Evolutionary conservation across 106 monocot genomes (phyloP).

Genomic region (Acorus gramineus): DNA sequence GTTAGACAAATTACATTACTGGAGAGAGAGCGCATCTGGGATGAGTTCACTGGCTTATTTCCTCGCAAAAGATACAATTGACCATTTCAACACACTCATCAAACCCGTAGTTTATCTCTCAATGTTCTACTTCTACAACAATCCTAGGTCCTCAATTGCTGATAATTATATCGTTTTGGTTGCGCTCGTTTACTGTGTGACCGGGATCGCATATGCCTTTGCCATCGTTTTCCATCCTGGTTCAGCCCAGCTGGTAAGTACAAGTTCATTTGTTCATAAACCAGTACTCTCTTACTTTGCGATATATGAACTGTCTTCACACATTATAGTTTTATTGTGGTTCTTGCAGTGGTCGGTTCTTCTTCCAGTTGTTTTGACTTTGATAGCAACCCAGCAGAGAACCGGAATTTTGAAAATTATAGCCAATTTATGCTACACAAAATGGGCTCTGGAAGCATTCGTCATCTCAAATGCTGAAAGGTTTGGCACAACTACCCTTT

Average conservation of each 20-base stretch:
- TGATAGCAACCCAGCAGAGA: conserved; percentile 53
- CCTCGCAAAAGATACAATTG: conserved; percentile 73
- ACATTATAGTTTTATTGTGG: not conserved
- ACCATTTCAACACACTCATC: conserved; percentile 80
- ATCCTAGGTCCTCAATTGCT: conserved; percentile 63
- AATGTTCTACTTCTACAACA: conserved; percentile 95
- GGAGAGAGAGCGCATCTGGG: conserved; percentile 80
- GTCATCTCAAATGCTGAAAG: conserved; percentile 73
- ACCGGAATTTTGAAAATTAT: conserved; percentile 16
- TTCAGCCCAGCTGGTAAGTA: conserved; percentile 72
- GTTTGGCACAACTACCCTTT: conserved; percentile 9
- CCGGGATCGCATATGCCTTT: conserved; percentile 81
- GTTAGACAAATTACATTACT: conserved; percentile 65
- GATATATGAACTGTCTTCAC: not conserved
- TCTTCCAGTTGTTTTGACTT: conserved; percentile 75
- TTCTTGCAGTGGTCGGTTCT: conserved; percentile 79
- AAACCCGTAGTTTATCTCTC: conserved; percentile 91
- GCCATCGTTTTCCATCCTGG: conserved; percentile 78
- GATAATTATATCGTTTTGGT: conserved; percentile 63
- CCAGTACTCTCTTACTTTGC: not conserved
- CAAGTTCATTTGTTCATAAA: not conserved
- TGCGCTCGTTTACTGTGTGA: conserved; percentile 79
- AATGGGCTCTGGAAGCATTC: conserved; percentile 91
- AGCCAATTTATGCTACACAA: conserved; percentile 69
- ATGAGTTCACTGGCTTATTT: conserved; percentile 93